phyloP scores from a whole-genome alignment of 2,329 filamentous ascomycete species.

The Hypoxylon sp. region DNA sequence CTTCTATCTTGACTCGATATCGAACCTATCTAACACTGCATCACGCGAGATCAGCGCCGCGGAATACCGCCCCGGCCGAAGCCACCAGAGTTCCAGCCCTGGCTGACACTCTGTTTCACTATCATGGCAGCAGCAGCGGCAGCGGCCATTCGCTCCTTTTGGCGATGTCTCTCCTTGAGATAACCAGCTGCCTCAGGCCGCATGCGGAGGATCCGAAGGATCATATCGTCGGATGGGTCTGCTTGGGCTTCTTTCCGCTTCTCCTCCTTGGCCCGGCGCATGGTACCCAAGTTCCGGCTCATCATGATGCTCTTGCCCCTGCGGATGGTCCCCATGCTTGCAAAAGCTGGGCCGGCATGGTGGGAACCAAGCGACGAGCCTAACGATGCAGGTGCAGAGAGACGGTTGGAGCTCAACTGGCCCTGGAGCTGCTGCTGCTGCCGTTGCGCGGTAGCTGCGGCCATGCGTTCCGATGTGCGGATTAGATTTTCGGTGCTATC shows the following conservation, averaged over 20 bases:
- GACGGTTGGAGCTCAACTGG: slow-evolving; percentile 70
- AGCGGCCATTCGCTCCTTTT: slow-evolving; percentile 93
- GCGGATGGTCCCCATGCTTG: slow-evolving; percentile 78
- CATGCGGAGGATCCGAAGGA: slow-evolving; percentile 94
- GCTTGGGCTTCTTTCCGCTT: slow-evolving; percentile 96
- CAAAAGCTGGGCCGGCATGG: slow-evolving; percentile 66
- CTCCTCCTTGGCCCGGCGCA: slow-evolving; percentile 95
- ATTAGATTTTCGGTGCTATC: slow-evolving; percentile 92
- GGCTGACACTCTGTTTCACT: slow-evolving; percentile 86
- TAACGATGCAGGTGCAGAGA: slow-evolving; percentile 73
- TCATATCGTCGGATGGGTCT: slow-evolving; percentile 98
- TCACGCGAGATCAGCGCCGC: slow-evolving; percentile 58
- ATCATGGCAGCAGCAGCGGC: slow-evolving; percentile 94
- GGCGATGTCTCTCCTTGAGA: slow-evolving; percentile 88
- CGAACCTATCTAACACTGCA: slow-evolving; percentile 3
- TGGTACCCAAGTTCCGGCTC: slow-evolving; percentile 92
- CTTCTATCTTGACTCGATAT: slow-evolving; percentile 35
- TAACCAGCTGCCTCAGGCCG: slow-evolving; percentile 90
- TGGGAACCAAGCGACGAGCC: slow-evolving; percentile 67
- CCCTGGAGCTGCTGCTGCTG: slow-evolving; percentile 77
- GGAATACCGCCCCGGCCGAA: slow-evolving; percentile 62
- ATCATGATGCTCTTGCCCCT: slow-evolving; percentile 90
- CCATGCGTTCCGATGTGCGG: slow-evolving; percentile 96
- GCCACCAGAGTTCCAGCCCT: slow-evolving; percentile 66
- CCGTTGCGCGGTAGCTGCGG: slow-evolving; percentile 83